These are phyloP conservation scores for Cryptococcus wingfieldii DNA, from an alignment of 1,284 basidiomycete genomes.

Conservation along the genomic window DNA sequence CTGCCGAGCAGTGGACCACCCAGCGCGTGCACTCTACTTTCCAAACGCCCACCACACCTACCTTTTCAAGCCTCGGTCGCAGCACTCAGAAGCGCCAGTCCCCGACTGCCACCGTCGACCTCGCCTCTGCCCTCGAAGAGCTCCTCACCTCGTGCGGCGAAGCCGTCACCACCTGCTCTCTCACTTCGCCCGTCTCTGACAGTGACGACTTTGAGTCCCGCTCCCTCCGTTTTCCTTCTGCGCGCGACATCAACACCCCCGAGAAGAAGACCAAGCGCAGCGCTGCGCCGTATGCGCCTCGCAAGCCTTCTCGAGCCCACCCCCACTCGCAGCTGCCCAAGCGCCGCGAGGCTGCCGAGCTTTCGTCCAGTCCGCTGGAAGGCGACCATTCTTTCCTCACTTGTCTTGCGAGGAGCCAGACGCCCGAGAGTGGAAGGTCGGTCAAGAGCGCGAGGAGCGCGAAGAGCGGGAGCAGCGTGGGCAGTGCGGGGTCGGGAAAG, in stretches of 20 bases:
- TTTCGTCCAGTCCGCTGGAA: conserved; percentile 2
- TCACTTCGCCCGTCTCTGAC: neutral
- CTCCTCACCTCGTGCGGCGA: conserved; percentile 24
- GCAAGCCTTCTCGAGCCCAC: conserved; percentile 2
- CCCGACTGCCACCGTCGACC: conserved; percentile 12
- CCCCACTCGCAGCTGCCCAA: conserved; percentile 3
- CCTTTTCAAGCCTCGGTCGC: neutral
- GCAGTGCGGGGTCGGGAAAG: conserved; percentile 1
- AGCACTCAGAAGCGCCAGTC: conserved; percentile 2
- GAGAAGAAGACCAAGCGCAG: neutral
- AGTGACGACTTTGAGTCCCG: conserved; percentile 5
- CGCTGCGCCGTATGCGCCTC: neutral
- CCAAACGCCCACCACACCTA: conserved; percentile 8
- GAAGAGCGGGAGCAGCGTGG: neutral
- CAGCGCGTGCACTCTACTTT: neutral
- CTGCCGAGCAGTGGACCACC: conserved; percentile 11
- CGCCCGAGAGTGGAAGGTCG: neutral
- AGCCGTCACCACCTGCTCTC: neutral
- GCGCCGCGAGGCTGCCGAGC: neutral
- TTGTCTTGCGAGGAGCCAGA: conserved; percentile 4
- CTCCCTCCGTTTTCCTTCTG: conserved; percentile 9
- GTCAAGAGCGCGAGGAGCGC: neutral
- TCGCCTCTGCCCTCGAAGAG: conserved; percentile 23
- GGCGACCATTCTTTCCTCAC: conserved; percentile 28
- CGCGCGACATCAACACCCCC: neutral